Evolutionary conservation across 768 basidiomycete species (phyloP).

Genomic region (Boletus fagicola): DNA sequence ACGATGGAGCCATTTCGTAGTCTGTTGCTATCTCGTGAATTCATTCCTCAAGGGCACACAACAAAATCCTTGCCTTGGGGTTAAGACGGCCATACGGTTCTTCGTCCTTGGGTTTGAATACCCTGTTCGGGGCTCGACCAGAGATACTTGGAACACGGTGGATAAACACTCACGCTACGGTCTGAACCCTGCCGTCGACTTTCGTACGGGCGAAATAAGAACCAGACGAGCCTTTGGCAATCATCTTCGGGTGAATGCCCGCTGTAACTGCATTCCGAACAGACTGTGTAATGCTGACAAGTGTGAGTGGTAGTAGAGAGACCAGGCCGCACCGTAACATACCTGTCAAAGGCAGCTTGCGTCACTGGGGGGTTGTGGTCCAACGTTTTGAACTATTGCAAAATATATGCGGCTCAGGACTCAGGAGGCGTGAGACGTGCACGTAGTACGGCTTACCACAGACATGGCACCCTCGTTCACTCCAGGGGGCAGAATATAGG

Average conservation of each 20-base stretch:
- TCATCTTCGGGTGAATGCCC: constrained; percentile 89
- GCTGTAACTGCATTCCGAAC: constrained; percentile 68
- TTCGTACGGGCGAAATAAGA: constrained; percentile 90
- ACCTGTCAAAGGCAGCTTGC: constrained; percentile 69
- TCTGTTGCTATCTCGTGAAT: constrained; percentile 41
- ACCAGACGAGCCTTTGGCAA: constrained; percentile 83
- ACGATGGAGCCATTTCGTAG: constrained; percentile 87
- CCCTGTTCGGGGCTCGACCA: constrained; percentile 40
- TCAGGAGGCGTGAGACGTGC: not conserved
- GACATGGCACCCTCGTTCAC: constrained; percentile 26
- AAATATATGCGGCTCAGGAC: constrained; percentile 5
- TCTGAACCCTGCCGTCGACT: constrained; percentile 71
- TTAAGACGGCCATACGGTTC: constrained; percentile 87
- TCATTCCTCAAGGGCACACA: not conserved
- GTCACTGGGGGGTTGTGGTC: constrained; percentile 80
- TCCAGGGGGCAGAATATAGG: constrained; percentile 41
- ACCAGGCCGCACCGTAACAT: constrained; percentile 28
- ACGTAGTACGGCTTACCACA: constrained; percentile 16
- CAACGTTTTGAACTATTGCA: constrained; percentile 65
- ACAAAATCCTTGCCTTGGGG: constrained; percentile 57
- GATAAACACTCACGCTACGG: constrained; percentile 62
- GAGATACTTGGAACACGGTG: not conserved
- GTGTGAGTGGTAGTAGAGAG: constrained; percentile 11
- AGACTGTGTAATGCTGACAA: constrained; percentile 54
- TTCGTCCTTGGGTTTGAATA: constrained; percentile 91